These are phyloP conservation scores for Fusarium palustre DNA, from an alignment of 2,329 filamentous ascomycete genomes.

Conservation along the genomic window DNA sequence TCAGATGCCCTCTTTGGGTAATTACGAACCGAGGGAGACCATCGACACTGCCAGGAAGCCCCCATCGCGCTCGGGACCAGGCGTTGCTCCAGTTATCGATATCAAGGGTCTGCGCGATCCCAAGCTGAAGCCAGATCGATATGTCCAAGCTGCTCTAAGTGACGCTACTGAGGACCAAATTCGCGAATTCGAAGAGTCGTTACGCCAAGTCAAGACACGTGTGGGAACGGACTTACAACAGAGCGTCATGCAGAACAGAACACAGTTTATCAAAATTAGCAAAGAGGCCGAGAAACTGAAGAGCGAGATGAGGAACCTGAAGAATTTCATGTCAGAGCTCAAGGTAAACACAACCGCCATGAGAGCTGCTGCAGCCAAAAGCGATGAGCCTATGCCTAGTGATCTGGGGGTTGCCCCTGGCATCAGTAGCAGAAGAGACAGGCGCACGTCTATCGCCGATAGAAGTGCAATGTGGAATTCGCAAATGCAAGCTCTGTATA, in stretches of 20 bases:
- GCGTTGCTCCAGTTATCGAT: conserved; percentile 76
- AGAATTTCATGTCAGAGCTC: conserved; percentile 91
- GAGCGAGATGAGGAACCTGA: conserved; percentile 90
- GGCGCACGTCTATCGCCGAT: conserved; percentile 87
- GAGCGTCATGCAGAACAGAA: conserved; percentile 96
- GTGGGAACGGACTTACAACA: conserved; percentile 89
- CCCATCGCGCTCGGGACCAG: conserved; percentile 59
- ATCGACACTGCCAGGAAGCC: conserved; percentile 58
- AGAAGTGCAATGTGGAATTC: conserved; percentile 75
- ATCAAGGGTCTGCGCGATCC: conserved; percentile 83
- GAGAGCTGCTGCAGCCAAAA: conserved; percentile 67
- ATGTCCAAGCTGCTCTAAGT: conserved; percentile 77
- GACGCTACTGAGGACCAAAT: conserved; percentile 92
- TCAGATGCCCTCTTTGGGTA: conserved; percentile 68
- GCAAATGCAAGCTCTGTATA: conserved; percentile 84
- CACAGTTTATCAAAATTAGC: conserved; percentile 98
- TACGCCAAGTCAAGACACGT: conserved; percentile 81
- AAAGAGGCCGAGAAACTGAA: conserved; percentile 99
- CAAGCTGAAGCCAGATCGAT: conserved; percentile 82
- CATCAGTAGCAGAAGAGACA: conserved; percentile 78
- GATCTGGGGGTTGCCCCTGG: conserved; percentile 56
- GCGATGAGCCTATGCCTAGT: conserved; percentile 61
- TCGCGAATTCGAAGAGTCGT: conserved; percentile 78
- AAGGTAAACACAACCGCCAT: conserved; percentile 80
- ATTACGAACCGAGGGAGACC: conserved; percentile 65